phyloP scores from a whole-genome alignment of 106 monocot genomes.

The Phalaenopsis equestris region DNA sequence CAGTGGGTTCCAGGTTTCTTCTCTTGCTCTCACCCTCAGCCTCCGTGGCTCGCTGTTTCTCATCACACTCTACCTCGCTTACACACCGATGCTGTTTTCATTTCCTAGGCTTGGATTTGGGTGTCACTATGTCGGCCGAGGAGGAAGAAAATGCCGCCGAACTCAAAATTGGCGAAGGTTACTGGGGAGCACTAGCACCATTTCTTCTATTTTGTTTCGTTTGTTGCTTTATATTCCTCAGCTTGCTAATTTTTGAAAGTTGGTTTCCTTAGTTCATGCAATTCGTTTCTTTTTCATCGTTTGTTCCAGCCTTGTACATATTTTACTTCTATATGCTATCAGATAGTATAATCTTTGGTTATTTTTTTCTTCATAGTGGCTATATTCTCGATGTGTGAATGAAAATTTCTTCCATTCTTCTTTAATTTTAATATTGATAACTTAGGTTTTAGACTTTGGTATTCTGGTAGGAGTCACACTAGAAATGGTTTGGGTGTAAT shows the following conservation, averaged over 20 bases:
- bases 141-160: conserved; percentile 94
- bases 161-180: conserved; percentile 84
- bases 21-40: too few relatives aligned
- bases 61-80: too few relatives aligned
- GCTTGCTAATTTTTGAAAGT: background rate
- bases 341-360: background rate
- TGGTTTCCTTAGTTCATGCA: background rate
- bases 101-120: background rate
- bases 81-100: background rate
- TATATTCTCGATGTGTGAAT: too few relatives aligned
- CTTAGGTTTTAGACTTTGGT: too few relatives aligned
- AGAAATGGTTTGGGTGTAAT: too few relatives aligned
- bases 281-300: background rate
- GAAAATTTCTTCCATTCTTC: too few relatives aligned
- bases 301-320: background rate
- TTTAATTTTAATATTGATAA: background rate
- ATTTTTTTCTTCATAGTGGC: background rate
- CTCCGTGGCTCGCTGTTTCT: too few relatives aligned
- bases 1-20: too few relatives aligned
- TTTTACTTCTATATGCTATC: background rate
- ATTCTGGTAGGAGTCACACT: too few relatives aligned
- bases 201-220: background rate
- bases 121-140: conserved; percentile 58
- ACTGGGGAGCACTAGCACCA: background rate
- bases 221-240: background rate